Base-by-base conservation (phyloP, 1,139 yeast species). In the Kluyveromyces sp. region DNA sequence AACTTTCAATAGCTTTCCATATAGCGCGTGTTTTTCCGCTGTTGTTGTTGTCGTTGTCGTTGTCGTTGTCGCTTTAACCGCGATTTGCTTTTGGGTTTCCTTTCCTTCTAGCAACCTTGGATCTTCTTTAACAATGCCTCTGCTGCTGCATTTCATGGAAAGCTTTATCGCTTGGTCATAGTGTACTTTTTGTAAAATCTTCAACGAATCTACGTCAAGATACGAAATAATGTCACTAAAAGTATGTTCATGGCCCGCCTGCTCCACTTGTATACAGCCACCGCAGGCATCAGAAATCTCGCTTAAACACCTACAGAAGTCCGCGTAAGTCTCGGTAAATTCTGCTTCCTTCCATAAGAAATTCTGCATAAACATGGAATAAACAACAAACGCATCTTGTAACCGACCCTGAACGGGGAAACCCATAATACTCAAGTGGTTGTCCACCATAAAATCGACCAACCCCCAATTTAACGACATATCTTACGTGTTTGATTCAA, bases 201-300 rank as follows among this genome's bases (percentile, higher is more conserved):
- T 46, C 43, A 66, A 31, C 10, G 60, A 52, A 15, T 49, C 36
- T 4, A 48, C 52, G 45, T 63, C 61, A 30, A 66, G 54, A 46
- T 57, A 58, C 4, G 51, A 53, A 5, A 64, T 46, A 2, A 21
- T 41, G 7, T 41, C 43, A 1, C 31, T 44, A 3, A 42, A 25
- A 6, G 35, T 21, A 2, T 37, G 33, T n/a, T 48, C 52, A 5
- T 48, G 44, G 5, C 46, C 44, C 3, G n/a, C 34, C 3, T 37
- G 15, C 15, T 26, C 43, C 15, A 28, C 7, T 35, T 29, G 8
- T 27, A 38, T 34, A 10, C 53, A 50, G 6, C 58, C 57, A 3
- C 52, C 52, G 10, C 55, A 49, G 3, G 52, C 34, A 4, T 47
- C 45, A 2, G 45, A 45, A 6, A 59, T 50, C 2, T 36, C 43